phyloP scores from a whole-genome alignment of 768 basidiomycete species.

The Auriscalpium microsporum region DNA sequence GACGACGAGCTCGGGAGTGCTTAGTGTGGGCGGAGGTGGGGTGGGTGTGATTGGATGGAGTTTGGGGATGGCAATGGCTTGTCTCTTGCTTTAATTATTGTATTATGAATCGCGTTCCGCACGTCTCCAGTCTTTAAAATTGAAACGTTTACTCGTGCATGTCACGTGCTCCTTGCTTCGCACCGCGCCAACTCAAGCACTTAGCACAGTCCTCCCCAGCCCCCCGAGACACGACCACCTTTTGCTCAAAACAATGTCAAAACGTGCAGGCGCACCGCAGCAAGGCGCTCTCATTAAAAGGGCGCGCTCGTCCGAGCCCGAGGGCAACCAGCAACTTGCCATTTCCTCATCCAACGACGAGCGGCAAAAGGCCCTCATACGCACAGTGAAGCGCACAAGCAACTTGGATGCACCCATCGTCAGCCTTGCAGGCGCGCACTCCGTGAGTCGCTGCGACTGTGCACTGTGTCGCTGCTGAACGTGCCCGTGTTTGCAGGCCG shows the following conservation, averaged over 20 bases:
- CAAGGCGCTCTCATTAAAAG: slow-evolving; percentile 56
- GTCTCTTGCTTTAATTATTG: no score
- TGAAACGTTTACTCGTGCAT: no score
- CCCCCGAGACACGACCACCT: no score
- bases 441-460: slow-evolving; percentile 39
- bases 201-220: no score
- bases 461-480: neutral
- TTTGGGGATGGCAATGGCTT: no score
- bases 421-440: slow-evolving; percentile 79
- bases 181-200: no score
- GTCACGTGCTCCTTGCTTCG: no score
- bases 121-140: no score
- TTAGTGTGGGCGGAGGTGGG: no score
- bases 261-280: slow-evolving; percentile 52
- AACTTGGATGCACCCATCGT: slow-evolving; percentile 91
- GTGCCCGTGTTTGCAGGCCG: slow-evolving; percentile 39
- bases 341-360: slow-evolving; percentile 73
- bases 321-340: slow-evolving; percentile 55
- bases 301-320: slow-evolving; percentile 38
- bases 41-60: no score
- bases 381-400: slow-evolving; percentile 88
- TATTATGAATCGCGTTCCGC: no score
- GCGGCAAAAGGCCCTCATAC: slow-evolving; percentile 68
- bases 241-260: slow-evolving; percentile 44
- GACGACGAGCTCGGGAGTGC: no score